Evolutionary conservation across 176 grass and related monocot species (phyloP).

Genomic region (Eleusine indica): DNA sequence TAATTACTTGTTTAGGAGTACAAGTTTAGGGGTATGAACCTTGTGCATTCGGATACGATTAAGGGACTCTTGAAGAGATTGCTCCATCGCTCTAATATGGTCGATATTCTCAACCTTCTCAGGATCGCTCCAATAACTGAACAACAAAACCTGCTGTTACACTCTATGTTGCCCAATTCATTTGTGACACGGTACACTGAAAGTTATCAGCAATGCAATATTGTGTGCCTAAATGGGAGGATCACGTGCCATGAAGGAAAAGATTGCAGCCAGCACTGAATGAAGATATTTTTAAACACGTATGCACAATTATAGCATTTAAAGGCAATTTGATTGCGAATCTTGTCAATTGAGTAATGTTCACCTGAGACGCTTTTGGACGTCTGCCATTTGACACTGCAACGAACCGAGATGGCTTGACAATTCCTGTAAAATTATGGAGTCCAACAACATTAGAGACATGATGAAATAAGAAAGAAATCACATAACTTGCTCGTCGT

Average conservation of each 20-base stretch:
- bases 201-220: constrained; percentile 41
- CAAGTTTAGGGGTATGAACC: constrained; percentile 34
- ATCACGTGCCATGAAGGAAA: constrained; percentile 41
- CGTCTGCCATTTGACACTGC: constrained; percentile 63
- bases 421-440: constrained; percentile 54
- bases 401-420: constrained; percentile 61
- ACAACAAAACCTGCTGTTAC: constrained; percentile 39
- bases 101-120: constrained; percentile 70
- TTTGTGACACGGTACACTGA: constrained; percentile 35
- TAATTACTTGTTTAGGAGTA: neutral
- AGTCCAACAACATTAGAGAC: constrained; percentile 6
- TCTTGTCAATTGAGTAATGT: constrained; percentile 19
- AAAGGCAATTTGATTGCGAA: neutral
- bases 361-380: constrained; percentile 69
- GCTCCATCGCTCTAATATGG: constrained; percentile 77
- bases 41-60: constrained; percentile 58
- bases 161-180: neutral
- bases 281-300: constrained; percentile 30
- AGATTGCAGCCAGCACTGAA: constrained; percentile 28
- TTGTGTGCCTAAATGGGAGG: neutral
- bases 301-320: constrained; percentile 37
- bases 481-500: constrained; percentile 9
- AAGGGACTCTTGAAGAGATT: constrained; percentile 72
- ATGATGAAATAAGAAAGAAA: constrained; percentile 3
- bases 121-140: constrained; percentile 77